Evolutionary conservation across 2,329 filamentous ascomycete genomes (phyloP), one percentile per base, ranked within the genome.

Genomic region (Colletotrichum camelliae): DNA sequence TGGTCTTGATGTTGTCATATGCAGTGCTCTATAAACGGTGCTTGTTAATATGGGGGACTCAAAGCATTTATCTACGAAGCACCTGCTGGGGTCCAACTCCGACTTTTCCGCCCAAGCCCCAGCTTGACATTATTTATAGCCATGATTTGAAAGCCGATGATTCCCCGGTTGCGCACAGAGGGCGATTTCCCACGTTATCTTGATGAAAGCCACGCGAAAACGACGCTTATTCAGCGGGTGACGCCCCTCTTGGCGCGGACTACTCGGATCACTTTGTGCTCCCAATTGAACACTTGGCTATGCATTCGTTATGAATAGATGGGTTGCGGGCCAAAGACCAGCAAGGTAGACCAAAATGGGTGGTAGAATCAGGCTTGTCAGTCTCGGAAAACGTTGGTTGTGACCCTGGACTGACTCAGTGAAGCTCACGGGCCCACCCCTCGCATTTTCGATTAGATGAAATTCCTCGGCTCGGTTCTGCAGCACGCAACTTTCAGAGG

Each of bases 331-430:
- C 57, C 62, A 33, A 16, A 33, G 55, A 12, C 8, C 16, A 29
- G 35, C 13, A 48, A 16, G 24, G 27, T 16, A 55, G n/a, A 52
- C 43, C 9, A n/a, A 60, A 39, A 31, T 35, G 35, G 21, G 24
- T 12, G 21, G 18, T 18, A 31, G 15, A 37, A 15, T 21, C n/a
- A 5, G 24, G 57, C 37, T 8, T 65, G 13, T 60, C 58, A 48
- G 24, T 58, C 21, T 13, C 27, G 12, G n/a, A 35, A 21, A 31
- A 16, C 12, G 31, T 31, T 21, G 35, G 31, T 18, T 60, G 72
- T 18, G 29, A 71, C 72, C 13, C 10, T 60, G 35, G 16, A 12
- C 72, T 71, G 72, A 75, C 48, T 75, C 72, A 31, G 61, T 60
- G 7, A 15, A n/a, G 12, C 29, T 24, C 15, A 7, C 29, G 43